Evolutionary conservation across 169 alveolate species (phyloP).

Genomic region (Cyclospora cayetanensis): DNA sequence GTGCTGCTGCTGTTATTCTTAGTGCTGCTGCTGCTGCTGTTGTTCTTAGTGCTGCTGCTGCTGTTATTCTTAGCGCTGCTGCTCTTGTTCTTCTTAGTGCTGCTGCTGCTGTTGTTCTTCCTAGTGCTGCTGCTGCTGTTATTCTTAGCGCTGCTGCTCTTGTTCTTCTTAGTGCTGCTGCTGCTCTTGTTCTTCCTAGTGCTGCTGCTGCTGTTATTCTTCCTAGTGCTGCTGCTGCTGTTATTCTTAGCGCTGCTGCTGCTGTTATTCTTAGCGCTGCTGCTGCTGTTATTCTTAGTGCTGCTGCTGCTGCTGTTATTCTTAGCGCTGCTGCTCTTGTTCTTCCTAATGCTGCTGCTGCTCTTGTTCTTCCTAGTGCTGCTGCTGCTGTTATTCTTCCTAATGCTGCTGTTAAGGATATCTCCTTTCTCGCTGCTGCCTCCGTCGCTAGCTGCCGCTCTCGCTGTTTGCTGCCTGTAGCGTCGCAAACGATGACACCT

Average conservation of each 20-base stretch:
- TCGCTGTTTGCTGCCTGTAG: no score
- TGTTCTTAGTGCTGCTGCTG: neutral
- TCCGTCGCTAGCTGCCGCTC: no score
- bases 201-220: constrained; percentile 21
- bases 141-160: no score
- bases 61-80: no score
- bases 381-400: neutral
- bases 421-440: constrained; percentile 5
- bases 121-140: no score
- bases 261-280: constrained; percentile 49
- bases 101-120: no score
- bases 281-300: constrained; percentile 52
- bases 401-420: neutral
- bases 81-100: no score
- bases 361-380: constrained; percentile 17
- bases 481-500: no score
- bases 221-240: constrained; percentile 11
- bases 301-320: no score
- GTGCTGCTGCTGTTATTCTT: constrained; percentile 13
- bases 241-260: neutral
- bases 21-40: constrained; percentile 30
- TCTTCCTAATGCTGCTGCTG: constrained; percentile 35
- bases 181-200: no score
- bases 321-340: no score
- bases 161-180: no score